These are phyloP conservation scores for Xerocomellus intermedius DNA, from an alignment of 768 basidiomycete species.

Conservation along the genomic window DNA sequence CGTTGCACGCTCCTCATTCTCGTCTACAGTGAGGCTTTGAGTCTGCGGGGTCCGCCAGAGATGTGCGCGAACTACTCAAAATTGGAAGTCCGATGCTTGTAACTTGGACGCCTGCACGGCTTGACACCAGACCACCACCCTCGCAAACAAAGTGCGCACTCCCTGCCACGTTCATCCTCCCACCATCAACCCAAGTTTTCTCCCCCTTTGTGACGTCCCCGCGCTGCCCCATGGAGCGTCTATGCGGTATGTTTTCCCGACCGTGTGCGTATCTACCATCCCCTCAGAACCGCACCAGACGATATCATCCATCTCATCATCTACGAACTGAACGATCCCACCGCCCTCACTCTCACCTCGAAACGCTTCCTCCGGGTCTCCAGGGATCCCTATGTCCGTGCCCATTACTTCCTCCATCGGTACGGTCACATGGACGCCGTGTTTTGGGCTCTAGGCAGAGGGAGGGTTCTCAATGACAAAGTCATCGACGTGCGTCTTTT, in stretches of 20 bases:
- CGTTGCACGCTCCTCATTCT: not conserved
- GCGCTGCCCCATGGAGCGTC: slow-evolving; percentile 51
- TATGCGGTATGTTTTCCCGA: slow-evolving; percentile 54
- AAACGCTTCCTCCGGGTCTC: slow-evolving; percentile 62
- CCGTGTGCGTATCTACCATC: slow-evolving; percentile 4
- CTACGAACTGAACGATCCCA: slow-evolving; percentile 68
- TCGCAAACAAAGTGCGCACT: slow-evolving; percentile 30
- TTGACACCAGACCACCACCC: slow-evolving; percentile 36
- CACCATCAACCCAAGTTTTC: not conserved
- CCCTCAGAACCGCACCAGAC: slow-evolving; percentile 31
- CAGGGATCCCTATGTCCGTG: slow-evolving; percentile 71
- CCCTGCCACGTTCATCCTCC: slow-evolving; percentile 3
- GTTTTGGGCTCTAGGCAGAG: slow-evolving; percentile 73
- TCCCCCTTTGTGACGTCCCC: not conserved
- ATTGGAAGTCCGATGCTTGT: slow-evolving; percentile 37
- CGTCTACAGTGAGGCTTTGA: slow-evolving; percentile 11
- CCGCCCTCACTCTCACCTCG: slow-evolving; percentile 53
- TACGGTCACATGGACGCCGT: slow-evolving; percentile 69
- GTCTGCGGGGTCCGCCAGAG: slow-evolving; percentile 31
- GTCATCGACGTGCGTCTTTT: slow-evolving; percentile 63
- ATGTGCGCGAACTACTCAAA: slow-evolving; percentile 29
- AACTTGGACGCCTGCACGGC: slow-evolving; percentile 31
- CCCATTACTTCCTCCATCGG: slow-evolving; percentile 74
- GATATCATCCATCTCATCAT: slow-evolving; percentile 75
- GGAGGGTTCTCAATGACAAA: slow-evolving; percentile 58